Evolutionary conservation across 2,329 filamentous ascomycete species (phyloP).

Genomic region (Aphanoascus verrucosus): DNA sequence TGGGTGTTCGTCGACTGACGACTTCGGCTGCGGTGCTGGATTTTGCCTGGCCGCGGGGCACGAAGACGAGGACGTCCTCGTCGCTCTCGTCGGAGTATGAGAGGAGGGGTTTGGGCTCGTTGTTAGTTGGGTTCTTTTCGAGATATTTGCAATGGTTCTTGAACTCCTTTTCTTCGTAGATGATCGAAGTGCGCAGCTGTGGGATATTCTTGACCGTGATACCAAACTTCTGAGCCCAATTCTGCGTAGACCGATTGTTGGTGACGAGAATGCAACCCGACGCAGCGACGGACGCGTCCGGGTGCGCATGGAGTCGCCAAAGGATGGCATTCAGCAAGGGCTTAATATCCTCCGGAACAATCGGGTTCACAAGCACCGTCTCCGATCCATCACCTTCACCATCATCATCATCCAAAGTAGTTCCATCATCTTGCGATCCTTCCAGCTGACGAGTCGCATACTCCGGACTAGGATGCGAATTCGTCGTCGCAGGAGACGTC

Average conservation of each 20-base stretch:
- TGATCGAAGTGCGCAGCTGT: constrained; percentile 38
- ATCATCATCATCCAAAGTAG: constrained; percentile 17
- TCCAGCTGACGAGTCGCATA: constrained; percentile 24
- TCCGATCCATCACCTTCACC: constrained; percentile 20
- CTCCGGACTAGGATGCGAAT: constrained; percentile 38
- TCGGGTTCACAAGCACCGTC: constrained; percentile 19
- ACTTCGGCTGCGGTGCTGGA: constrained; percentile 22
- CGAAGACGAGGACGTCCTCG: constrained; percentile 40
- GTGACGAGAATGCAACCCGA: constrained; percentile 36
- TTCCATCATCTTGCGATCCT: constrained; percentile 11
- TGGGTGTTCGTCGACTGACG: constrained; percentile 5
- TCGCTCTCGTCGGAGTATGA: constrained; percentile 41
- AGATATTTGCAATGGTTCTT: constrained; percentile 38
- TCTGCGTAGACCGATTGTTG: constrained; percentile 35
- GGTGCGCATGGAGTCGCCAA: constrained; percentile 34
- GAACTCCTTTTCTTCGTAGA: constrained; percentile 37
- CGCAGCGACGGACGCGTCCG: constrained; percentile 25
- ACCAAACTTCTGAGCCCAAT: constrained; percentile 40
- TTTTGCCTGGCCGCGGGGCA: constrained; percentile 34
- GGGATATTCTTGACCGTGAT: constrained; percentile 40
- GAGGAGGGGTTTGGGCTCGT: constrained; percentile 34
- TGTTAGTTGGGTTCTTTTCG: constrained; percentile 32
- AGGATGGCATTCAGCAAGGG: constrained; percentile 37
- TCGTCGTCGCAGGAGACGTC: constrained; percentile 35
- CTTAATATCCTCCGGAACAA: constrained; percentile 32